Conservation (phyloP, 1,284 basidiomycete species). For the Paramarasmius palmivorus region DNA sequence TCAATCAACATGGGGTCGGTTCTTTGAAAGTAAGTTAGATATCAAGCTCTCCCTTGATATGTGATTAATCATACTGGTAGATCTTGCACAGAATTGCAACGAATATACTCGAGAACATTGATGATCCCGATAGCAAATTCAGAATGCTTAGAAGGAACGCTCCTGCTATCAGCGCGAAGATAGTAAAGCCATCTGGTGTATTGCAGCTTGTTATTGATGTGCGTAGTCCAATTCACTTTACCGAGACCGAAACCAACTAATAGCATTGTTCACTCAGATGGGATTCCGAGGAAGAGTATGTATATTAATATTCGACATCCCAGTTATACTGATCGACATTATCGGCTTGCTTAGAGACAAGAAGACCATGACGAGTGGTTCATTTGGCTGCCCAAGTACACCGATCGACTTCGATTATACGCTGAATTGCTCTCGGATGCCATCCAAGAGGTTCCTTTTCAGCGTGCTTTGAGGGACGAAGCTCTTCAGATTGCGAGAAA, state of each 20-base stretch:
- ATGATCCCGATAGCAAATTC: neutral
- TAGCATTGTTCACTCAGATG: neutral
- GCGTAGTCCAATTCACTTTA: neutral
- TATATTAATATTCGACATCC: neutral
- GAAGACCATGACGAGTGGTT: neutral
- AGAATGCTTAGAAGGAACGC: neutral
- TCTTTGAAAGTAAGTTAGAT: neutral
- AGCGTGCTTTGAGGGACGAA: neutral
- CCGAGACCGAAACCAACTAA: neutral
- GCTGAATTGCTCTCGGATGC: neutral
- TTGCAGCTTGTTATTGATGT: neutral
- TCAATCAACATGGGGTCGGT: neutral
- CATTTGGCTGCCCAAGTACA: neutral
- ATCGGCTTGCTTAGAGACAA: neutral
- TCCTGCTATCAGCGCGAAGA: neutral
- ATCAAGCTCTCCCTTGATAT: neutral
- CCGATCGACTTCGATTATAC: neutral
- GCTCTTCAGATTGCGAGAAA: neutral
- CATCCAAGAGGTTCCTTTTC: neutral
- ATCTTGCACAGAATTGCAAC: neutral
- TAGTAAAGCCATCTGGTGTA: neutral
- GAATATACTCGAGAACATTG: neutral
- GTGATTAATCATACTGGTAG: neutral
- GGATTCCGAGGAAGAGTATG: neutral
- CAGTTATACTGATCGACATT: neutral